Evolutionary conservation across 768 basidiomycete species (phyloP).

Genomic region (Clavaria fumosa): DNA sequence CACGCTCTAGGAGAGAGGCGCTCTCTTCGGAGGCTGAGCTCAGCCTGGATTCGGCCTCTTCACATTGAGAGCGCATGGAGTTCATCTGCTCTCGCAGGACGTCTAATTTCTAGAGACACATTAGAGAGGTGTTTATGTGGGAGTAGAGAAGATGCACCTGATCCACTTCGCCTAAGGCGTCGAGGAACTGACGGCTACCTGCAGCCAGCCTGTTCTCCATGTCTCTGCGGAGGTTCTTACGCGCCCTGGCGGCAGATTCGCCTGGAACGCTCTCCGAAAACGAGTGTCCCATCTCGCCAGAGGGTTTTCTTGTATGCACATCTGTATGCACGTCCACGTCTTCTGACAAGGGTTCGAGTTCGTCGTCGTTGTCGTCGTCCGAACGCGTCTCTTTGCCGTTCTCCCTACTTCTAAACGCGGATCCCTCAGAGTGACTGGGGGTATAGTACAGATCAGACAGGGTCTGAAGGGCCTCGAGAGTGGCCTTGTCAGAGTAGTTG

Average conservation of each 20-base stretch:
- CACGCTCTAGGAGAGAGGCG: conserved; percentile 65
- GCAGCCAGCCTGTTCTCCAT: conserved; percentile 72
- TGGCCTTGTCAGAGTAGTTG: conserved; percentile 62
- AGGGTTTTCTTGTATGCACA: too few relatives aligned
- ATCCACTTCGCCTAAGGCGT: conserved; percentile 79
- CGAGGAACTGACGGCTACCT: conserved; percentile 70
- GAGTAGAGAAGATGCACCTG: conserved; percentile 39
- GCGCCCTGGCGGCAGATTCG: conserved; percentile 55
- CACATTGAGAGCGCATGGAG: conserved; percentile 71
- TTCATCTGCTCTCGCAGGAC: conserved; percentile 61
- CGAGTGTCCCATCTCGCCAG: too few relatives aligned
- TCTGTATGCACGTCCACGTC: conserved; percentile 15
- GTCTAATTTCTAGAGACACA: conserved; percentile 54
- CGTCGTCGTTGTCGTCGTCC: conserved; percentile 18
- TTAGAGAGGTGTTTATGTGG: too few relatives aligned
- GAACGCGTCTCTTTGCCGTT: conserved; percentile 16
- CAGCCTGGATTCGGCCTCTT: conserved; percentile 69
- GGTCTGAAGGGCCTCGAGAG: conserved; percentile 66
- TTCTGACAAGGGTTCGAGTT: too few relatives aligned
- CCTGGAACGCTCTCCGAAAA: conserved; percentile 28
- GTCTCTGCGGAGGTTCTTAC: conserved; percentile 70
- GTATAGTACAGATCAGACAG: conserved; percentile 64
- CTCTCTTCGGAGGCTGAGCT: conserved; percentile 63
- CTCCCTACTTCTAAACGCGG: conserved; percentile 20
- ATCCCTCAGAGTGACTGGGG: too few relatives aligned